Base-by-base conservation (phyloP, 139 green algal species). In the Helicosporidium sp. region DNA sequence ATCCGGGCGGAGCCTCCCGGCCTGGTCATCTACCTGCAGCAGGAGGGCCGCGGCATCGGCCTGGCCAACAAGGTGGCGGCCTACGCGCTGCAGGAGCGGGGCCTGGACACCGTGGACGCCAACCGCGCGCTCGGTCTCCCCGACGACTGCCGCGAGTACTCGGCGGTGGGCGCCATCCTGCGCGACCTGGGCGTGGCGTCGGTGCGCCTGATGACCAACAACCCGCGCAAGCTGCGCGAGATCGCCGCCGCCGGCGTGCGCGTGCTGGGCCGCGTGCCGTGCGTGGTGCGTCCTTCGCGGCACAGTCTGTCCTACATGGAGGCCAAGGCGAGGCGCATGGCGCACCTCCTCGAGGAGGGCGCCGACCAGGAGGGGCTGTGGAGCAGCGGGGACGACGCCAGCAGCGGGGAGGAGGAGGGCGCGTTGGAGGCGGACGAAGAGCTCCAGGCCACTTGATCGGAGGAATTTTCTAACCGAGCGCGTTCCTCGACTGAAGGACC, bases 21-120 rank as follows among this genome's bases (percentile, higher is more conserved):
- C 24, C 73, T 93, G 31, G 74, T 95, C 12, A 87, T 93, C 41
- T 95, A 95, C 62, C 51, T 95, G 54, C 82, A 93, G 64, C 85
- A 95, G 60, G 85, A 95, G 58, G 85, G 85, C 1, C 60, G 85
- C 5, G 85, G 85, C 47, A 93, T 95, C 19, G 85, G 85, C 3
- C 68, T 95, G 25, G 84, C 85, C 24, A 95, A 95, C 65, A 95
- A 95, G 47, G 93, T 95, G n/a, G 85, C 85, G 28, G 85, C 85
- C 1, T 94, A 94, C 57, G 62, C 73, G 0, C 43, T 94, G 55
- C 73, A 93, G 78, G 81, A 91, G 57, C 58, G 80, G 55, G 85
- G 85, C 5, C 48, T 88, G 18, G 85, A 95, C 66, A 95, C 85
- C 0, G 85, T 95, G 19, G 85, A 95, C 57, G 85, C 85, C 36